Evolutionary conservation across 495 filamentous ascomycete species (phyloP).

Genomic region (Tuber calosporum): DNA sequence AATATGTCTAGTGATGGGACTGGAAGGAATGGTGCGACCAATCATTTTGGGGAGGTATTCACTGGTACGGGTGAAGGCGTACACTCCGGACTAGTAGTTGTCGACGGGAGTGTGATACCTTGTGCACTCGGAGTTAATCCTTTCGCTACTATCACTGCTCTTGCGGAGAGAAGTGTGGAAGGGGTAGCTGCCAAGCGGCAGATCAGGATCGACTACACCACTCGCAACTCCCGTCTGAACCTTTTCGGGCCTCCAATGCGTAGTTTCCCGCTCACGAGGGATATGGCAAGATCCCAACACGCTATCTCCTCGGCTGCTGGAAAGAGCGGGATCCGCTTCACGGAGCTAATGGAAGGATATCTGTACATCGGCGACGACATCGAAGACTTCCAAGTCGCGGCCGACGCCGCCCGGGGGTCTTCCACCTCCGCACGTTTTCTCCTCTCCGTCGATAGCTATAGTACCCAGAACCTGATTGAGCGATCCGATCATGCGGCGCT

Average conservation of each 20-base stretch:
- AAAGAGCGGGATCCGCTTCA: slow-evolving; percentile 52
- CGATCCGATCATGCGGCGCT: slow-evolving; percentile 51
- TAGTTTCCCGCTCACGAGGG: slow-evolving; percentile 15
- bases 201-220: slow-evolving; percentile 48
- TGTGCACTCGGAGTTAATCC: slow-evolving; percentile 61
- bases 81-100: slow-evolving; percentile 55
- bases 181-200: slow-evolving; percentile 44
- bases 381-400: slow-evolving; percentile 53
- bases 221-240: slow-evolving; percentile 47
- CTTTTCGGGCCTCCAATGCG: slow-evolving; percentile 36
- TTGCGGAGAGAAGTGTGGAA: slow-evolving; percentile 58
- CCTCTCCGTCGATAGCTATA: slow-evolving; percentile 53
- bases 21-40: slow-evolving; percentile 55
- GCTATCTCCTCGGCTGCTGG: slow-evolving; percentile 46
- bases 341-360: slow-evolving; percentile 58
- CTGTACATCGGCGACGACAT: slow-evolving; percentile 52
- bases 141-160: slow-evolving; percentile 62
- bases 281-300: slow-evolving; percentile 41
- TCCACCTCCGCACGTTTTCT: slow-evolving; percentile 56
- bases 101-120: slow-evolving; percentile 58
- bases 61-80: slow-evolving; percentile 49
- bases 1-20: slow-evolving; percentile 57
- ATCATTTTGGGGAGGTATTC: slow-evolving; percentile 57
- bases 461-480: slow-evolving; percentile 43
- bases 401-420: slow-evolving; percentile 48